A percentile compares a stretch with the other conserved stretches of the same genome.
Evolutionary conservation across 2,329 filamentous ascomycete species (phyloP).

Genomic region (Trichoderma cornu-damae): DNA sequence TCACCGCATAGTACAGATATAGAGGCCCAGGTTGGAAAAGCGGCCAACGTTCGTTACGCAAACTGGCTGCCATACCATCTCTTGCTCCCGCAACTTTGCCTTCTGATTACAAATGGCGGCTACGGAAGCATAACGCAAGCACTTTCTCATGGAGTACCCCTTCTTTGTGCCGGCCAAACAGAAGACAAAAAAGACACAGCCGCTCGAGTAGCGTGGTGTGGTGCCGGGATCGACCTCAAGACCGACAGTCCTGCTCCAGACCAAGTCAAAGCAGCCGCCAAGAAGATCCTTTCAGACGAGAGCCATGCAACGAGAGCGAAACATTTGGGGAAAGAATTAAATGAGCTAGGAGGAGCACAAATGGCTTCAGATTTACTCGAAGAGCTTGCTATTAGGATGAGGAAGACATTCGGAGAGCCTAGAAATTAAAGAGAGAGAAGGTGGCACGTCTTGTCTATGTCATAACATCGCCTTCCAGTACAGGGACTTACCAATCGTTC

Average conservation of each 20-base stretch:
- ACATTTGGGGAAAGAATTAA: constrained; percentile 27
- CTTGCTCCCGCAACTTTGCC: constrained; percentile 31
- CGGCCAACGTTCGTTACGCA: constrained; percentile 30
- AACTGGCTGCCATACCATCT: constrained; percentile 35
- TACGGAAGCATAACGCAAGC: constrained; percentile 37
- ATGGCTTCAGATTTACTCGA: constrained; percentile 28
- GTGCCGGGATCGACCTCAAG: constrained; percentile 34
- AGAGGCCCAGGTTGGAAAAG: constrained; percentile 21
- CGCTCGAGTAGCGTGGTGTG: constrained; percentile 29
- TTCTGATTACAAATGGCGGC: constrained; percentile 36
- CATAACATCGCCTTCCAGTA: background rate
- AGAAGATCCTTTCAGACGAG: constrained; percentile 25
- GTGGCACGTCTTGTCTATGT: background rate
- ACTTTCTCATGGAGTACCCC: constrained; percentile 32
- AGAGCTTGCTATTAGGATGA: constrained; percentile 21
- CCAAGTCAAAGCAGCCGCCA: constrained; percentile 26
- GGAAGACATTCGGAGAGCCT: background rate
- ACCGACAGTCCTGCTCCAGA: constrained; percentile 31
- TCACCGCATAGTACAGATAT: constrained; percentile 31
- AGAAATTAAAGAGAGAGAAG: background rate
- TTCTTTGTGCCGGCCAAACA: constrained; percentile 35
- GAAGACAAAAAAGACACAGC: constrained; percentile 37
- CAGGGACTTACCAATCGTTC: background rate
- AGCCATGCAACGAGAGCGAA: constrained; percentile 25
- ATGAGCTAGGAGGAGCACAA: constrained; percentile 26